Evolutionary conservation across 805 yeast species (phyloP).

Genomic region (Scheffersomyces lignosus): DNA sequence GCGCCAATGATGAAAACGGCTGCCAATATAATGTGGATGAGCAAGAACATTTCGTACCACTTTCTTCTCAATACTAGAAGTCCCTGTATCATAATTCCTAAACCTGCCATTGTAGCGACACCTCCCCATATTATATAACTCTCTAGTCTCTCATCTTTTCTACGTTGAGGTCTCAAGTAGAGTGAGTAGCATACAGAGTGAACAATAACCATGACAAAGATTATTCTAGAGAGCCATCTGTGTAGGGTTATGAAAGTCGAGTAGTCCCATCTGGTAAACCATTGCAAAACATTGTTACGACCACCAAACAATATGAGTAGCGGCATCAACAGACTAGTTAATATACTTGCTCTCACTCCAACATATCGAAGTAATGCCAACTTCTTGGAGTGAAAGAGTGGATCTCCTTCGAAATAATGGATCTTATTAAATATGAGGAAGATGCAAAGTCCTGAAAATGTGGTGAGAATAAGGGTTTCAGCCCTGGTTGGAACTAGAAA

Average conservation of each 20-base stretch:
- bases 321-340: constrained; percentile 31
- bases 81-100: constrained; percentile 19
- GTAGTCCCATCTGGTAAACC: constrained; percentile 38
- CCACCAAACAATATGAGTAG: constrained; percentile 35
- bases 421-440: constrained; percentile 14
- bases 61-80: constrained; percentile 17
- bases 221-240: constrained; percentile 54
- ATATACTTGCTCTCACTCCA: constrained; percentile 18
- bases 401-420: constrained; percentile 21
- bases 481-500: constrained; percentile 23
- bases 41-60: constrained; percentile 23
- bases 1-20: constrained; percentile 19
- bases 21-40: constrained; percentile 23
- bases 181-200: constrained; percentile 31
- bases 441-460: constrained; percentile 3
- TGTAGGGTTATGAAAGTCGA: constrained; percentile 58
- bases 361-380: constrained; percentile 22
- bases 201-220: constrained; percentile 39
- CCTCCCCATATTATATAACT: constrained; percentile 20
- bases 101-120: constrained; percentile 15
- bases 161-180: neutral
- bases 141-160: neutral
- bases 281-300: constrained; percentile 37
- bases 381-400: constrained; percentile 19
- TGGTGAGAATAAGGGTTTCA: constrained; percentile 9